Evolutionary conservation across 2,329 filamentous ascomycete genomes (phyloP).

Genomic region (Cytospora schulzeri): DNA sequence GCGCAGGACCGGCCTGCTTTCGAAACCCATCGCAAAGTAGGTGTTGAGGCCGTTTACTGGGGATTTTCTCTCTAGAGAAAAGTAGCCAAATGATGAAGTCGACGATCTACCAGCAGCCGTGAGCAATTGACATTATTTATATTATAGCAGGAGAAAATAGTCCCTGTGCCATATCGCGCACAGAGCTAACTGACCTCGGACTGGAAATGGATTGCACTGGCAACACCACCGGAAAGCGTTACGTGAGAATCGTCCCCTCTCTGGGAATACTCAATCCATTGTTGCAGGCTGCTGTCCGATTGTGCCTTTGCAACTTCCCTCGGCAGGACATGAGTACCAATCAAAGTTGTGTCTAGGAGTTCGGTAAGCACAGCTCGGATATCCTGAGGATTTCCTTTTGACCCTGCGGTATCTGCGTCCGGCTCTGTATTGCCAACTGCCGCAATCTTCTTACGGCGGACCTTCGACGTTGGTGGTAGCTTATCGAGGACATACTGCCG

Average conservation of each 20-base stretch:
- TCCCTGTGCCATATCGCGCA: background rate
- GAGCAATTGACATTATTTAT: slow-evolving; percentile 12
- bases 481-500: slow-evolving; percentile 69
- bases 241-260: slow-evolving; percentile 59
- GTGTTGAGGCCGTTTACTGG: slow-evolving; percentile 63
- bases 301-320: slow-evolving; percentile 32
- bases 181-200: slow-evolving; percentile 57
- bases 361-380: slow-evolving; percentile 48
- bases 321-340: slow-evolving; percentile 51
- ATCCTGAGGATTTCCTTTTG: background rate
- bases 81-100: slow-evolving; percentile 78
- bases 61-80: slow-evolving; percentile 60
- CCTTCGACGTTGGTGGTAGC: slow-evolving; percentile 67
- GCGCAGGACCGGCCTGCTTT: slow-evolving; percentile 40
- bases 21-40: slow-evolving; percentile 84
- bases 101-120: slow-evolving; percentile 59
- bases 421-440: slow-evolving; percentile 41
- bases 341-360: slow-evolving; percentile 70
- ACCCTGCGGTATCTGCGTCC: background rate
- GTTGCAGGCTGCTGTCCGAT: slow-evolving; percentile 49
- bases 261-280: slow-evolving; percentile 65
- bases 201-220: slow-evolving; percentile 56
- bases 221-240: slow-evolving; percentile 51
- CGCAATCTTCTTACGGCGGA: slow-evolving; percentile 60
- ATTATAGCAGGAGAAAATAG: background rate